Conservation (phyloP, 768 basidiomycete species). For the Podaxis mareebaensis region DNA sequence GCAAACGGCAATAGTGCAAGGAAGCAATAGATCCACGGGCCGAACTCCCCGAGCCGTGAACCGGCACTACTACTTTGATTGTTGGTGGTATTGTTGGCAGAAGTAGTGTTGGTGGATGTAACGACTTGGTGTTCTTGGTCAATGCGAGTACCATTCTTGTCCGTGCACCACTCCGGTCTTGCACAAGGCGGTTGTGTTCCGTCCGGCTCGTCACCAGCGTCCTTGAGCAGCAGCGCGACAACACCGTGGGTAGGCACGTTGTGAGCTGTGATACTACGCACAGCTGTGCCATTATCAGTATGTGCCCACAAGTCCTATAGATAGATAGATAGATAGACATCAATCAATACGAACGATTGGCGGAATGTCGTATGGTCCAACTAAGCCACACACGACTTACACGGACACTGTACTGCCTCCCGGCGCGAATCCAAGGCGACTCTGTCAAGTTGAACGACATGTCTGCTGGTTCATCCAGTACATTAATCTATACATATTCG, state of each 20-base stretch:
- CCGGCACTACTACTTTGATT: background rate
- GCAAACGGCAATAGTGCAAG: background rate
- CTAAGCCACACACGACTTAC: constrained; percentile 38
- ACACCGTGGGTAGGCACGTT: constrained; percentile 69
- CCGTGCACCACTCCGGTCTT: constrained; percentile 56
- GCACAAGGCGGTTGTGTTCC: constrained; percentile 60
- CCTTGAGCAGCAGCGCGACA: constrained; percentile 62
- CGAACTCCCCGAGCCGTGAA: background rate
- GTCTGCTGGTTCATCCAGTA: constrained; percentile 51
- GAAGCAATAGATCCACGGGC: background rate
- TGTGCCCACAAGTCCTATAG: constrained; percentile 74
- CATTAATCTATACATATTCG: constrained; percentile 58
- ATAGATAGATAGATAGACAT: too few relatives aligned
- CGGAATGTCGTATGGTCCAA: background rate
- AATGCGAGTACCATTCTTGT: constrained; percentile 51
- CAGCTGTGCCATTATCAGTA: constrained; percentile 66
- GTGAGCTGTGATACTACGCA: constrained; percentile 54
- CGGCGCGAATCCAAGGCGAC: constrained; percentile 71
- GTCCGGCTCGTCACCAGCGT: constrained; percentile 66
- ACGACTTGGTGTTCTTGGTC: constrained; percentile 31
- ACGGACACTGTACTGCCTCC: constrained; percentile 63
- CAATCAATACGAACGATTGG: too few relatives aligned
- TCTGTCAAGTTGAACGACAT: constrained; percentile 67
- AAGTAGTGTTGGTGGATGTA: background rate
- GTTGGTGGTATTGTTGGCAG: background rate